Percentiles rank a stretch among this genome's conserved stretches.
Evolutionary conservation across 345 rosid species (phyloP).

Genomic region (Ceriops tagal): DNA sequence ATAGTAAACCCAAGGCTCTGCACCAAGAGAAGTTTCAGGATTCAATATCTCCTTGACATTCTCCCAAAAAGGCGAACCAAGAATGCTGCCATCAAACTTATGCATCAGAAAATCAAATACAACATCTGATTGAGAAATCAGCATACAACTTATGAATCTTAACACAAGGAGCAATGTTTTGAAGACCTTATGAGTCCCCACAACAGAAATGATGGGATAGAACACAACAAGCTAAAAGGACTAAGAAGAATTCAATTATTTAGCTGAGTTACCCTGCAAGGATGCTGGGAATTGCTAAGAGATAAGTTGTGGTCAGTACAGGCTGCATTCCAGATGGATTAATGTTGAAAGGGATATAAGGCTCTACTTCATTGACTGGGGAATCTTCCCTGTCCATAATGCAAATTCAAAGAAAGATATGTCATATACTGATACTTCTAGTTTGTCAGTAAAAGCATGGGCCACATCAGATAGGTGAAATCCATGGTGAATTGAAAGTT

Average conservation of each 20-base stretch:
- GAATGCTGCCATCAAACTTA: slow-evolving; percentile 48
- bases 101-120: slow-evolving; percentile 27
- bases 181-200: background rate
- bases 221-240: background rate
- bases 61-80: slow-evolving; percentile 76
- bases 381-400: slow-evolving; percentile 68
- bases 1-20: slow-evolving; percentile 89
- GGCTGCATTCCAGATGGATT: slow-evolving; percentile 99
- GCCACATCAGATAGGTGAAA: background rate
- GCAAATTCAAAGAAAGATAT: slow-evolving; percentile 19
- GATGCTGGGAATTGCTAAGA: slow-evolving; percentile 86
- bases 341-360: slow-evolving; percentile 87
- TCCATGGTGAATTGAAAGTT: no score
- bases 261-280: slow-evolving; percentile 61
- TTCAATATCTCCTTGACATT: slow-evolving; percentile 76
- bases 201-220: background rate
- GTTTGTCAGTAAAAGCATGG: slow-evolving; percentile 10
- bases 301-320: slow-evolving; percentile 82
- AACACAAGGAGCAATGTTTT: background rate
- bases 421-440: slow-evolving; percentile 3
- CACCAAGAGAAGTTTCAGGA: slow-evolving; percentile 81
- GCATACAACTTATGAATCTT: background rate
- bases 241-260: no score
- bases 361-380: slow-evolving; percentile 89
- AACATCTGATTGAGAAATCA: background rate